Evolutionary conservation across 192 early-diverging fungal species (phyloP).

Genomic region (Coemansia sp.): DNA sequence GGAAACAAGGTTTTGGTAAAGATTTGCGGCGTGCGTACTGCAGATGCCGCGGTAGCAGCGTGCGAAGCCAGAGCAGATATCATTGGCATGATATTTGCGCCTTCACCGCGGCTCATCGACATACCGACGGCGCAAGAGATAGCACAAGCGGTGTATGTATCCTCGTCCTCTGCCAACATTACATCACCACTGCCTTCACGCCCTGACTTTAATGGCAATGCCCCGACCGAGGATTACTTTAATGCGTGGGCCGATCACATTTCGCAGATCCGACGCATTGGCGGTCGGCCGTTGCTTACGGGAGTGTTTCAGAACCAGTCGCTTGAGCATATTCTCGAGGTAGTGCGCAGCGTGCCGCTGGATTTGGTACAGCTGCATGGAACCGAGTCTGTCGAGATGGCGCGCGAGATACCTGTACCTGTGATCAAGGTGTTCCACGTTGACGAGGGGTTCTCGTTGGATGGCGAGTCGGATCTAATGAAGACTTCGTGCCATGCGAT

Average conservation of each 20-base stretch:
- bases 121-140: slow-evolving; percentile 66
- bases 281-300: slow-evolving; percentile 71
- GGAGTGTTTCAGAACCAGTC: slow-evolving; percentile 93
- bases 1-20: slow-evolving; percentile 63
- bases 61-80: slow-evolving; percentile 80
- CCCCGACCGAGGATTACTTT: slow-evolving; percentile 7
- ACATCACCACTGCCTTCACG: neutral
- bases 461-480: slow-evolving; percentile 9
- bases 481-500: slow-evolving; percentile 24
- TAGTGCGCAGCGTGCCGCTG: slow-evolving; percentile 63
- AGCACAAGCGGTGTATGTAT: slow-evolving; percentile 57
- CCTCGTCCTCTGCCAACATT: slow-evolving; percentile 18
- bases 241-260: slow-evolving; percentile 54
- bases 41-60: slow-evolving; percentile 77
- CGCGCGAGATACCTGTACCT: slow-evolving; percentile 70
- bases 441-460: slow-evolving; percentile 54
- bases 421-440: slow-evolving; percentile 91
- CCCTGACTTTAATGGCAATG: neutral
- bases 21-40: slow-evolving; percentile 86
- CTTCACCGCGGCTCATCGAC: slow-evolving; percentile 74
- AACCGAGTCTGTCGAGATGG: slow-evolving; percentile 61
- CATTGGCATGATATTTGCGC: slow-evolving; percentile 93
- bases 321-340: slow-evolving; percentile 68
- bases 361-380: slow-evolving; percentile 97
- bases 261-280: slow-evolving; percentile 37